Conservation (phyloP, 176 grass and related monocot species). For the Urochloa ruziziensis region DNA sequence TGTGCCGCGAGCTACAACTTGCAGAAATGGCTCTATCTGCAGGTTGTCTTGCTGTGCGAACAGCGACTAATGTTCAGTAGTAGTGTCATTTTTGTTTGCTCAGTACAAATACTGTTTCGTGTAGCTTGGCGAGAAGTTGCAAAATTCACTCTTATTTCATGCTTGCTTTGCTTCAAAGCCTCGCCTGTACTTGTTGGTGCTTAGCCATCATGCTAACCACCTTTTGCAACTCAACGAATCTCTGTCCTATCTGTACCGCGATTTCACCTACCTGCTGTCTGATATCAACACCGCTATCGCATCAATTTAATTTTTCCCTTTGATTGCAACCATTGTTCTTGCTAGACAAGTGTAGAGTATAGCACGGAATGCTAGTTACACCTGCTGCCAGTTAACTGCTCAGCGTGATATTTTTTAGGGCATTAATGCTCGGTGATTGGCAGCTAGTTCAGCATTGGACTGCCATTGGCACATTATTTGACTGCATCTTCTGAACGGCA, state of each 20-base stretch:
- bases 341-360: neutral
- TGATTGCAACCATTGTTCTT: neutral
- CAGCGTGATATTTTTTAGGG: neutral
- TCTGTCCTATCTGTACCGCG: neutral
- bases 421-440: neutral
- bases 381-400: neutral
- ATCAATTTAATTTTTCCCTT: neutral
- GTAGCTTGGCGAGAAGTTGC: neutral
- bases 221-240: neutral
- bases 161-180: conserved; percentile 2
- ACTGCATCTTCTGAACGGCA: neutral
- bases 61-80: neutral
- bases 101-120: too few relatives aligned
- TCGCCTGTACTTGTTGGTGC: neutral
- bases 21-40: neutral
- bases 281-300: neutral
- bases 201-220: conserved; percentile 7
- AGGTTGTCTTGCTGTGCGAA: neutral
- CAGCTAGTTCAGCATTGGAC: neutral
- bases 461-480: too few relatives aligned
- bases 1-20: neutral
- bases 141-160: neutral
- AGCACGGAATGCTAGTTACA: neutral
- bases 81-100: neutral
- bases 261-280: neutral